Evolutionary conservation across 345 rosid genomes (phyloP), one percentile per base, ranked within the genome.

Genomic region (Populus euphratica): DNA sequence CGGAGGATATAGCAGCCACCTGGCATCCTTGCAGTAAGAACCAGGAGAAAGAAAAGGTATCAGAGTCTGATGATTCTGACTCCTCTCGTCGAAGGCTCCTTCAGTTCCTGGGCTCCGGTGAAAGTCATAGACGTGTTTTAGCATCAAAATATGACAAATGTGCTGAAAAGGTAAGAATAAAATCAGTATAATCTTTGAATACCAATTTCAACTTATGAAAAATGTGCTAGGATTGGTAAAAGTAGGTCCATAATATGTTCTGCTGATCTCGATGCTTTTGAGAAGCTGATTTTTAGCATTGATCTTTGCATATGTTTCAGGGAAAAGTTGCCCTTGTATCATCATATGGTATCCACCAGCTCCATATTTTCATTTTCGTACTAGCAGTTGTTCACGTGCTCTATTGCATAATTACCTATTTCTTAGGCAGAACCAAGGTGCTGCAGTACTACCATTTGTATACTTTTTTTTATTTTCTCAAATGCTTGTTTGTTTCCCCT

Each of bases 361-460:
- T 96, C 16, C 99, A 96, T 76, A 85, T 90, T 63, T 94, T 96
- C 87, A 92, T 96, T 84, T 96, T 96, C 73, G 93, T 85, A 54
- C 82, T 93, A 5, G 97, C 96, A 71, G 68, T 88, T 66, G 81
- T 81, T 50, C 97, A 93, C 84, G 68, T 93, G 33, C 31, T 91
- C 49, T 93, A 93, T 81, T 89, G 96, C 81, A 81, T 93, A 69
- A 33, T 73, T 66, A 93, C 93, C 72, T 88, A 86, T 76, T 83
- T 83, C 76, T 72, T 93, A 73, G 97, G 97, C 70, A 90, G 81
- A 77, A 87, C 89, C 64, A 91, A 93, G 94, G 97, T 93, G 81
- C 20, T 35, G 21, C 31, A 69, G 12, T n/a, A 5, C 21, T 44
- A 10, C 6, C 25, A 5, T 38, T 10, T 31, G 14, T 7, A 2